Conservation (phyloP, 2,329 filamentous ascomycete genomes). For the Sclerotinia spermophila region DNA sequence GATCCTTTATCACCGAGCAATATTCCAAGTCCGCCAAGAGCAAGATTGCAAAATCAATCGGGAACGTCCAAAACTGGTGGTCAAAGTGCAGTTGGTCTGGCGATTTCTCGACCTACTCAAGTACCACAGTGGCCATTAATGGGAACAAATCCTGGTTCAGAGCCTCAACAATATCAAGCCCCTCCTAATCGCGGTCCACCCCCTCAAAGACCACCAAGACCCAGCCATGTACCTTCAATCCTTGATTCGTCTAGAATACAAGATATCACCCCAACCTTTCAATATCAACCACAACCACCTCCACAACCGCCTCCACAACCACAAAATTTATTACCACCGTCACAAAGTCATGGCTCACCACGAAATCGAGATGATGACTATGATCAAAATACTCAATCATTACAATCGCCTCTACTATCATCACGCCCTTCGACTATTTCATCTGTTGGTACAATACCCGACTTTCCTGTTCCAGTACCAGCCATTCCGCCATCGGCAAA, state of each 20-base stretch:
- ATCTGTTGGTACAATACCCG: constrained; percentile 55
- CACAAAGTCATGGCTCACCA: constrained; percentile 36
- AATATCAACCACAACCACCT: constrained; percentile 35
- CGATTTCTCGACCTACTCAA: constrained; percentile 49
- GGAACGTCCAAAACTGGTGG: constrained; percentile 24
- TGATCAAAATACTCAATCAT: constrained; percentile 8
- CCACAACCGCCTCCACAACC: background rate
- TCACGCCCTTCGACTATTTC: constrained; percentile 53
- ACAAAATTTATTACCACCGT: constrained; percentile 29
- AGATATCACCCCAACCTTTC: constrained; percentile 54
- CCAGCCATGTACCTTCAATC: constrained; percentile 57
- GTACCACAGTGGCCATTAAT: constrained; percentile 54
- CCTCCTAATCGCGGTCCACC: constrained; percentile 49
- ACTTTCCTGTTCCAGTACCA: constrained; percentile 39
- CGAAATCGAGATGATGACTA: constrained; percentile 19
- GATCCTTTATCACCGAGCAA: constrained; percentile 23
- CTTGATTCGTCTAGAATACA: constrained; percentile 54
- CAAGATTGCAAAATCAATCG: constrained; percentile 28
- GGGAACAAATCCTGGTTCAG: constrained; percentile 23
- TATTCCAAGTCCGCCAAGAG: constrained; percentile 23
- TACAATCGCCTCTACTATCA: constrained; percentile 44
- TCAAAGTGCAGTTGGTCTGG: constrained; percentile 33
- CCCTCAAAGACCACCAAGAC: constrained; percentile 57
- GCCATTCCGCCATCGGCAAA: constrained; percentile 36
- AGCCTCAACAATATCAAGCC: constrained; percentile 45